Percentiles rank a stretch among this genome's conserved stretches.
These are phyloP conservation scores for Houttuynia cordata DNA, from an alignment of 164 flowering plant genomes.

Conservation along the genomic window DNA sequence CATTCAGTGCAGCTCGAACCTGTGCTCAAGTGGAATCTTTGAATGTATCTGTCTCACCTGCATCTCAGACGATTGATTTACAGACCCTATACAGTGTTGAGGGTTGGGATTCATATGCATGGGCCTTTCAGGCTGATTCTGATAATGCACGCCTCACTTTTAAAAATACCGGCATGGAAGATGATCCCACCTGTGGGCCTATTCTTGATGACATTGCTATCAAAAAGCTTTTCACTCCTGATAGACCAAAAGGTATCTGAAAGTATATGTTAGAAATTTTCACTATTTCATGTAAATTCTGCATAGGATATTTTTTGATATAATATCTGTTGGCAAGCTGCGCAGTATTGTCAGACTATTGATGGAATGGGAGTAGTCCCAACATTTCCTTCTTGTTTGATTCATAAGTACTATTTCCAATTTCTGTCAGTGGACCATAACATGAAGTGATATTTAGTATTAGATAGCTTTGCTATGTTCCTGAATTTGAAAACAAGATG, in stretches of 20 bases:
- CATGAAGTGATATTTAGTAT: no score
- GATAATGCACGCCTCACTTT: constrained; percentile 37
- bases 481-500: no score
- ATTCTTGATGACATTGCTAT: constrained; percentile 84
- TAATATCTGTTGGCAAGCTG: no score
- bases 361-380: no score
- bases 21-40: constrained; percentile 93
- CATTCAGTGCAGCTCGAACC: constrained; percentile 94
- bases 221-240: constrained; percentile 82
- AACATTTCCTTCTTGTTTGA: no score
- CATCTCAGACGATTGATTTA: constrained; percentile 73
- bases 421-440: no score
- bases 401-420: no score
- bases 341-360: no score
- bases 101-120: constrained; percentile 89
- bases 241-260: constrained; percentile 52
- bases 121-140: constrained; percentile 57
- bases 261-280: no score
- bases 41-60: constrained; percentile 68
- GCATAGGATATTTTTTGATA: background rate
- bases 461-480: no score
- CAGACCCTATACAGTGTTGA: constrained; percentile 84
- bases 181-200: constrained; percentile 97
- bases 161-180: constrained; percentile 85
- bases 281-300: background rate